A percentile compares a stretch with the other conserved stretches of the same genome.
These are phyloP conservation scores for Penicillium subrubescens DNA, from an alignment of 495 filamentous ascomycete genomes.

Conservation along the genomic window DNA sequence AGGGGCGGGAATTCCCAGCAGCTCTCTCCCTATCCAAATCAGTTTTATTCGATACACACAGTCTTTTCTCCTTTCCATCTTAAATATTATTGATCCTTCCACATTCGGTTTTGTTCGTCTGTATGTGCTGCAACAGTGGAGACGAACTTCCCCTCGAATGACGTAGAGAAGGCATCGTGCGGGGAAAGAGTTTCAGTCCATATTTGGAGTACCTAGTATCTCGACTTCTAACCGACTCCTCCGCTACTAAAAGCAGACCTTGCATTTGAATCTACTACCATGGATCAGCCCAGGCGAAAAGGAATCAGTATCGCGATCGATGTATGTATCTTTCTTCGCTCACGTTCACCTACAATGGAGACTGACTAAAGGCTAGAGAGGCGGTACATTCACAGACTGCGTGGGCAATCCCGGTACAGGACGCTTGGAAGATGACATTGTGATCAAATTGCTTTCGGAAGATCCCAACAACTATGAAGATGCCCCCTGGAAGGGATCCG, in stretches of 20 bases:
- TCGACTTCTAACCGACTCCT: neutral
- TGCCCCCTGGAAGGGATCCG: conserved; percentile 82
- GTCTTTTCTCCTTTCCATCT: neutral
- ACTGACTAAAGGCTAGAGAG: conserved; percentile 17
- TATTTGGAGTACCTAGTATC: too few relatives aligned
- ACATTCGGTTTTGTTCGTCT: neutral
- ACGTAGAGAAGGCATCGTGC: conserved; percentile 5
- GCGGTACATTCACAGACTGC: conserved; percentile 34
- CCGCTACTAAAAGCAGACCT: neutral
- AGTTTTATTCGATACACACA: neutral
- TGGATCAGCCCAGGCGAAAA: conserved; percentile 4
- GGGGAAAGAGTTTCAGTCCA: conserved; percentile 1
- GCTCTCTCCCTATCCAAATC: neutral
- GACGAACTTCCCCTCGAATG: neutral
- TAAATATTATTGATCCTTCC: neutral
- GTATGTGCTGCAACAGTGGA: neutral
- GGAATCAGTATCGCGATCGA: conserved; percentile 33
- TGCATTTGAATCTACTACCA: neutral
- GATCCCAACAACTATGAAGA: conserved; percentile 81
- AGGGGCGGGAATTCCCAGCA: neutral
- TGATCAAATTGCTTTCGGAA: conserved; percentile 81
- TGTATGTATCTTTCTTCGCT: conserved; percentile 13
- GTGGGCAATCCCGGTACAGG: conserved; percentile 28
- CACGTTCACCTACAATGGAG: neutral
- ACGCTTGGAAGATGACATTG: conserved; percentile 45